Base-by-base conservation (phyloP, 352 stramenopile genomes). In the Phytophthora cactorum region DNA sequence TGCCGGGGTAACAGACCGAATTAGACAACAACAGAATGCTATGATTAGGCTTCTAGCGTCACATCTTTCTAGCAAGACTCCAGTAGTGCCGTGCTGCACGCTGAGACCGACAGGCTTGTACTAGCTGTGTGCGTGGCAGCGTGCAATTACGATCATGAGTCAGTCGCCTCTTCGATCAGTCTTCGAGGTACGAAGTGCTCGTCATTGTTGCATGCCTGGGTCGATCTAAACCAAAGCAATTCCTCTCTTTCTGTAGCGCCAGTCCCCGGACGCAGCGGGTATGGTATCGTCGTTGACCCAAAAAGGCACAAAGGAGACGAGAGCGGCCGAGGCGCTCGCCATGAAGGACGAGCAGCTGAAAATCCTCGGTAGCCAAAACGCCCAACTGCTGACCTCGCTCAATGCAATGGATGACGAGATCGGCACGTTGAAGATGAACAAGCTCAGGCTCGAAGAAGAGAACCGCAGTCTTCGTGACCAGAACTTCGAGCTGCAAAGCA, bases 331-430 rank as follows among this genome's bases (percentile, higher is more conserved):
- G 60, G 92, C 94, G n/a, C 81, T 98, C 29, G 86, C 88, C 39
- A 98, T 98, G 90, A 98, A 98, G 70, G 95, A 98, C 75, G 93
- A 98, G 74, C 96, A 98, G 70, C 78, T 98, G 73, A 84, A 91
- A 50, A 98, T 99, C 59, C 80, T 98, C n/a, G 92, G 90, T 36
- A 89, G 97, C 50, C 94, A 98, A 71, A 98, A 98, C 67, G 78
- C 79, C 9, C 84, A 95, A 54, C 60, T 98, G 45, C 72, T 98
- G 34, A 77, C 76, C 11, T 96, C 86, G 22, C 81, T 98, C 31
- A 95, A 98, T 70, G 68, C 86, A 43, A 89, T 94, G 78, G 84
- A 96, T 72, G 84, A 93, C 62, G 84, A 94, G 70, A 84, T 92
- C 50, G 63, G 74, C 9, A 44, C 77, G 27, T 71, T 92, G 47